Percentiles rank a stretch among this genome's conserved stretches.
Conservation (phyloP, 257 asterid species). For the Lantana camara region DNA sequence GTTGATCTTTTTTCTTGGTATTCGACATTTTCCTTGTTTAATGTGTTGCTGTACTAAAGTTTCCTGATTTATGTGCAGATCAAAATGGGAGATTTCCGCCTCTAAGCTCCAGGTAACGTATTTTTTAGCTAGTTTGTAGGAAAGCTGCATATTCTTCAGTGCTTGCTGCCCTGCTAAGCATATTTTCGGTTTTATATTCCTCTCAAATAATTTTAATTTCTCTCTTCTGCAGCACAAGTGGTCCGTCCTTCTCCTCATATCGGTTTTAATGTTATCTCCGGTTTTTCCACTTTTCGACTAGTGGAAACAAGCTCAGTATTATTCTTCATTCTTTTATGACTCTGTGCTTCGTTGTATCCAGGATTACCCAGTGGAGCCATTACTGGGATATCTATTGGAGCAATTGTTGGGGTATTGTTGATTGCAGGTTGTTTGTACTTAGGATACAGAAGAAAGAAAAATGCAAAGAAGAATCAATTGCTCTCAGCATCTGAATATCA, state of each 20-base stretch:
- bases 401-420: slow-evolving; percentile 46
- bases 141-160: background rate
- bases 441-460: slow-evolving; percentile 52
- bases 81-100: slow-evolving; percentile 53
- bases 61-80: slow-evolving; percentile 51
- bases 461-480: slow-evolving; percentile 36
- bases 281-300: slow-evolving; percentile 21
- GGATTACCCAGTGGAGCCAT: slow-evolving; percentile 75
- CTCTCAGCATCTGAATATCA: slow-evolving; percentile 53
- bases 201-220: background rate
- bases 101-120: slow-evolving; percentile 50
- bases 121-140: slow-evolving; percentile 17
- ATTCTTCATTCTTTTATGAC: slow-evolving; percentile 31
- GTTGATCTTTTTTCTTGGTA: slow-evolving; percentile 7
- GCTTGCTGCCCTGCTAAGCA: slow-evolving; percentile 5
- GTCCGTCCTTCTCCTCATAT: slow-evolving; percentile 39
- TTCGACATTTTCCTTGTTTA: background rate
- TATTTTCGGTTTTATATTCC: slow-evolving; percentile 12
- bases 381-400: slow-evolving; percentile 72
- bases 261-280: slow-evolving; percentile 36
- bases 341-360: slow-evolving; percentile 34
- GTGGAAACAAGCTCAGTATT: slow-evolving; percentile 19
- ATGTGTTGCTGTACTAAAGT: slow-evolving; percentile 13
- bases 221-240: slow-evolving; percentile 72
- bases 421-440: slow-evolving; percentile 54